Evolutionary conservation across 108 stramenopile genomes (phyloP).

Genomic region (Fragilaria radians): DNA sequence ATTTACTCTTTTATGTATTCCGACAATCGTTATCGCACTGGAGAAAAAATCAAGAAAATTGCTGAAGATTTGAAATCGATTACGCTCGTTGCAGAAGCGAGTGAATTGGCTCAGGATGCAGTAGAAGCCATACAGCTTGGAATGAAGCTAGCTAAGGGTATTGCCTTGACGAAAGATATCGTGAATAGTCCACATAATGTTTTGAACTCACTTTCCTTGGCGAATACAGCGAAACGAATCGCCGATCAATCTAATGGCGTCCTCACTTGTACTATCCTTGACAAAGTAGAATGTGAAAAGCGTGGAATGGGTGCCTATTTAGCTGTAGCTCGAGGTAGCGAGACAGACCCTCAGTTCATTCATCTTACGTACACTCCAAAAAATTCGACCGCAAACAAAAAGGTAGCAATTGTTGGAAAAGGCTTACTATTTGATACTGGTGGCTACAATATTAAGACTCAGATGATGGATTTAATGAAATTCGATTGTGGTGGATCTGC

Average conservation of each 20-base stretch:
- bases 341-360: slow-evolving; percentile 93
- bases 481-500: slow-evolving; percentile 98
- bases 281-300: slow-evolving; percentile 78
- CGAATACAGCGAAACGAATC: slow-evolving; percentile 74
- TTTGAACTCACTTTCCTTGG: slow-evolving; percentile 77
- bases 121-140: slow-evolving; percentile 43
- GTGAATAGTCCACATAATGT: slow-evolving; percentile 98
- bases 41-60: slow-evolving; percentile 50
- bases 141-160: slow-evolving; percentile 48
- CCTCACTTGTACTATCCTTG: slow-evolving; percentile 73
- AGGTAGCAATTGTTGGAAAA: slow-evolving; percentile 90
- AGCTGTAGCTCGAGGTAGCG: slow-evolving; percentile 89
- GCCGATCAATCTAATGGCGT: slow-evolving; percentile 69
- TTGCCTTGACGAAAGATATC: slow-evolving; percentile 81
- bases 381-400: slow-evolving; percentile 48
- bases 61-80: slow-evolving; percentile 67
- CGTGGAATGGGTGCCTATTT: slow-evolving; percentile 91
- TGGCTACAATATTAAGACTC: slow-evolving; percentile 99
- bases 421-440: slow-evolving; percentile 98
- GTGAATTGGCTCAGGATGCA: slow-evolving; percentile 10
- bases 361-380: slow-evolving; percentile 88
- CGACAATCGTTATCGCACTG: slow-evolving; percentile 80
- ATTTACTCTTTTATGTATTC: slow-evolving; percentile 28
- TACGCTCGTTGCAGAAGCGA: slow-evolving; percentile 32
- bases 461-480: slow-evolving; percentile 99